phyloP scores from a whole-genome alignment of 202 grass and related monocot genomes.

The Dendrocalamus latiflorus region DNA sequence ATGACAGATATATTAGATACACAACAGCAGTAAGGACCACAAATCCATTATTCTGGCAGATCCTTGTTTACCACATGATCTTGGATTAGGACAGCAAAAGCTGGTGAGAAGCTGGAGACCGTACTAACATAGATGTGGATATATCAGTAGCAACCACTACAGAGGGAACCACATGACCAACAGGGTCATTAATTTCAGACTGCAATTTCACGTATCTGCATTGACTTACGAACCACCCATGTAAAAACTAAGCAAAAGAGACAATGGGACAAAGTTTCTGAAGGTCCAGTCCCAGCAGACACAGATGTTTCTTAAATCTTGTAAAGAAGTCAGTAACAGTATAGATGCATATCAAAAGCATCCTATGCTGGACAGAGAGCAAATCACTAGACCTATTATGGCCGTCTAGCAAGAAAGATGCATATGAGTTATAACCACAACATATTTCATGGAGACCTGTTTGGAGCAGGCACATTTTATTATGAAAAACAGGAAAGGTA shows the following conservation, averaged over 20 bases:
- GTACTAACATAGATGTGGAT: constrained; percentile 48
- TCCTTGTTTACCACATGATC: constrained; percentile 50
- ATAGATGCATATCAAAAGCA: constrained; percentile 31
- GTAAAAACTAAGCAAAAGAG: constrained; percentile 16
- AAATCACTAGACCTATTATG: constrained; percentile 3
- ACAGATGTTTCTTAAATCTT: constrained; percentile 23
- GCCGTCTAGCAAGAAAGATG: neutral
- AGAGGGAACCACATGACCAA: constrained; percentile 29
- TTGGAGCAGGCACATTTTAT: neutral
- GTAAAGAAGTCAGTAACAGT: neutral
- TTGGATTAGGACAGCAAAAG: constrained; percentile 41
- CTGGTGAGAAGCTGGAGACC: constrained; percentile 37
- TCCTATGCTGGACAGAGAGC: constrained; percentile 38
- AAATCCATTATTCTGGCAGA: constrained; percentile 39
- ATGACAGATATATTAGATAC: constrained; percentile 38
- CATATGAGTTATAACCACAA: neutral
- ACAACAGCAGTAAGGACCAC: constrained; percentile 30
- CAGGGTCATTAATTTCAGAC: constrained; percentile 32
- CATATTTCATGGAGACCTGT: neutral
- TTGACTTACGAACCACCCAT: constrained; percentile 10
- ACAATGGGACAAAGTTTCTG: constrained; percentile 14
- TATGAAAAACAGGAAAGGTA: neutral
- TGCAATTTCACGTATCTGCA: constrained; percentile 33
- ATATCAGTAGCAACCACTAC: constrained; percentile 45
- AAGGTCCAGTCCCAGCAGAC: constrained; percentile 3